These are phyloP conservation scores for Cyberlindnera maclurae DNA, from an alignment of 805 yeast species.

Conservation along the genomic window DNA sequence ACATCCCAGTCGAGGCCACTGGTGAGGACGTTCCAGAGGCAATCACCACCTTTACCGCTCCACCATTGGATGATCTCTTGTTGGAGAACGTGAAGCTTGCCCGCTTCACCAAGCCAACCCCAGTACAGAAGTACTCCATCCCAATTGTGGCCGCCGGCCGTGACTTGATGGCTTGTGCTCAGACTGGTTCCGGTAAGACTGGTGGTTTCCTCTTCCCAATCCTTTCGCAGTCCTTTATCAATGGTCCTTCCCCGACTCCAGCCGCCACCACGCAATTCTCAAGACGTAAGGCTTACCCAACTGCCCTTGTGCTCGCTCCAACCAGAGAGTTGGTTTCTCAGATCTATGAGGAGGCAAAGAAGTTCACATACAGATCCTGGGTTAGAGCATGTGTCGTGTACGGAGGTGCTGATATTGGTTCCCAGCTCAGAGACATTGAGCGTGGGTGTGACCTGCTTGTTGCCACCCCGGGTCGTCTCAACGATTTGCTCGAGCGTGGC, in stretches of 20 bases:
- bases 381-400: slow-evolving; percentile 92
- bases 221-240: slow-evolving; percentile 78
- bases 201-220: slow-evolving; percentile 99
- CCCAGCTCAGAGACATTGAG: slow-evolving; percentile 81
- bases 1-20: slow-evolving; percentile 95
- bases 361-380: slow-evolving; percentile 97
- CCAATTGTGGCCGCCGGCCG: slow-evolving; percentile 86
- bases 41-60: slow-evolving; percentile 76
- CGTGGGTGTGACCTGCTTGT: slow-evolving; percentile 94
- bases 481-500: slow-evolving; percentile 93
- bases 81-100: slow-evolving; percentile 84
- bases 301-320: slow-evolving; percentile 94
- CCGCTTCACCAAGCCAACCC: slow-evolving; percentile 93
- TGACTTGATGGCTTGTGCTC: slow-evolving; percentile 96
- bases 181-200: slow-evolving; percentile 99
- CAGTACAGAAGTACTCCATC: slow-evolving; percentile 89
- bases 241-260: slow-evolving; percentile 71
- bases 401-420: slow-evolving; percentile 95
- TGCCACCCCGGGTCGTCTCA: slow-evolving; percentile 99
- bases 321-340: slow-evolving; percentile 98
- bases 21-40: slow-evolving; percentile 96
- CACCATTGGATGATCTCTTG: slow-evolving; percentile 83
- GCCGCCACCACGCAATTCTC: slow-evolving; percentile 41
- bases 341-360: slow-evolving; percentile 91
- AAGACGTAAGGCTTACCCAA: slow-evolving; percentile 82